Conservation (phyloP, 129 eudicot species). For the Chrysanthemum makinoi region DNA sequence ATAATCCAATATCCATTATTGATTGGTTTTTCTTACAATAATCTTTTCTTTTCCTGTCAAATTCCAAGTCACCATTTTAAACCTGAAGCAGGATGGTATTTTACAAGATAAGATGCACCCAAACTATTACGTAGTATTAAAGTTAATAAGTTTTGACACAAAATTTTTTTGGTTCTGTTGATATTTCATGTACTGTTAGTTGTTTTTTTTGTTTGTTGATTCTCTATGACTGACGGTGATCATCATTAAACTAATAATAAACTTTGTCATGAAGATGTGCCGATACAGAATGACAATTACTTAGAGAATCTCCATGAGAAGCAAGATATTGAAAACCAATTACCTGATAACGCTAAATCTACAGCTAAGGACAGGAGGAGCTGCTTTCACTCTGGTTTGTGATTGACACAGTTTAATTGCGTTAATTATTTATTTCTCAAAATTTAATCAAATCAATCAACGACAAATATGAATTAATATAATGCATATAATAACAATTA, state of each 20-base stretch:
- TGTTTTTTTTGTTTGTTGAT: neutral
- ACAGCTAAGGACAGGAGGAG: neutral
- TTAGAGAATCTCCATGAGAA: neutral
- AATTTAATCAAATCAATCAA: neutral
- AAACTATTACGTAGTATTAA: too few relatives aligned
- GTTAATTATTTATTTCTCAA: neutral
- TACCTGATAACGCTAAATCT: neutral
- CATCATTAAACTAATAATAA: neutral
- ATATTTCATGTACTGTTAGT: neutral
- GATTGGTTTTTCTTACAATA: too few relatives aligned
- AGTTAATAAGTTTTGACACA: too few relatives aligned
- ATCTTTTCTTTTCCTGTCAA: too few relatives aligned
- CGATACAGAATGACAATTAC: neutral
- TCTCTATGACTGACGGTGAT: neutral
- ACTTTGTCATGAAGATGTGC: conserved; percentile 16
- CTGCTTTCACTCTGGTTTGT: conserved; percentile 18
- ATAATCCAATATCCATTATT: too few relatives aligned
- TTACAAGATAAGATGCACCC: too few relatives aligned
- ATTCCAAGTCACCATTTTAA: too few relatives aligned
- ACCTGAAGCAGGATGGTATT: too few relatives aligned
- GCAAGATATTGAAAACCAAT: conserved; percentile 12
- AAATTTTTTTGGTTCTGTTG: neutral
- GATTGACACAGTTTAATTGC: neutral
- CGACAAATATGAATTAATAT: neutral
- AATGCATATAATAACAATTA: neutral